Evolutionary conservation across 129 eudicot genomes (phyloP).

Genomic region (Oenanthe sinensis): DNA sequence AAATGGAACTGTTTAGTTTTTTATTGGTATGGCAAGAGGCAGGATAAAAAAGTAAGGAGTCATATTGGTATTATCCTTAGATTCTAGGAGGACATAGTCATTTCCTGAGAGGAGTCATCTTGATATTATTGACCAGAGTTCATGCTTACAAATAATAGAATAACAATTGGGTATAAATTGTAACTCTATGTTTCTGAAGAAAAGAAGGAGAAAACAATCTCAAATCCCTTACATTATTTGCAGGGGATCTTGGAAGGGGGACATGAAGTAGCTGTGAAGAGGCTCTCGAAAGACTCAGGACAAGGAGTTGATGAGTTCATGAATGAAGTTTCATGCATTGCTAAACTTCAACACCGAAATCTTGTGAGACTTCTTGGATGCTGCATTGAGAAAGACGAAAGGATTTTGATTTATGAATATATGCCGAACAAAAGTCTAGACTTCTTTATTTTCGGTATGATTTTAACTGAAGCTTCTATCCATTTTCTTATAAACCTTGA

Average conservation of each 20-base stretch:
- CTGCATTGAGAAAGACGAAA: slow-evolving; percentile 7
- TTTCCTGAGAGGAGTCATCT: background rate
- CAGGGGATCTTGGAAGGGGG: slow-evolving; percentile 4
- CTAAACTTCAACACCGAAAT: slow-evolving; percentile 6
- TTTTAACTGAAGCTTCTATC: background rate
- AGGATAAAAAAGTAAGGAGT: no score
- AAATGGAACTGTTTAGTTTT: no score
- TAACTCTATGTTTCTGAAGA: background rate
- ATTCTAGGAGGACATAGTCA: background rate
- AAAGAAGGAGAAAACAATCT: background rate
- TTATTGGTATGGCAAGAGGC: no score
- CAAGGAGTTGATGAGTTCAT: slow-evolving; percentile 5
- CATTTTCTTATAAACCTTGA: background rate
- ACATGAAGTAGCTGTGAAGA: slow-evolving; percentile 8
- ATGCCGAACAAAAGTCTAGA: slow-evolving; percentile 4
- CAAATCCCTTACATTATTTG: background rate
- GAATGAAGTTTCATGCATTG: slow-evolving; percentile 2
- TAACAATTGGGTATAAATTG: background rate
- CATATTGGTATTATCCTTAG: no score
- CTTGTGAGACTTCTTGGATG: slow-evolving; percentile 6
- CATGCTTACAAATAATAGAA: background rate
- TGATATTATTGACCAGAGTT: background rate
- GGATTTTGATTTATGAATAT: slow-evolving; percentile 3
- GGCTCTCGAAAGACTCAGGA: background rate
- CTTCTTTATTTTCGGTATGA: slow-evolving; percentile 2